A percentile compares a stretch with the other conserved stretches of the same genome.
Conservation (phyloP, 192 early-diverging fungal species). For the Cetraspora pellucida region DNA sequence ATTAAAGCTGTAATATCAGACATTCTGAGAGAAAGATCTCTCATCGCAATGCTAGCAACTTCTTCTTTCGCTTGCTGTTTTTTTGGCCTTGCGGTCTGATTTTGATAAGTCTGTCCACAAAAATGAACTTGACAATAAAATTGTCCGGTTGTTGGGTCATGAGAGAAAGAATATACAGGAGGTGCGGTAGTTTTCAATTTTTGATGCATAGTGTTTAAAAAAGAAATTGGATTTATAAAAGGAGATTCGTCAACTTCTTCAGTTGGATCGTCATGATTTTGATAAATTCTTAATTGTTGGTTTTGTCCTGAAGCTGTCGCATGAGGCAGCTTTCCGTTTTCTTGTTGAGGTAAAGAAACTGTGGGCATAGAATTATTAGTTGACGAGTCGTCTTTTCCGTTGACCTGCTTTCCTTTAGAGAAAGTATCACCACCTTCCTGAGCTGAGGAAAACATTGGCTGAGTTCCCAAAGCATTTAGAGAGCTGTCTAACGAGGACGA, state of each 20-base stretch:
- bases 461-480: too few species aligned
- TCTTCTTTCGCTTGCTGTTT: constrained; percentile 29
- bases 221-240: constrained; percentile 23
- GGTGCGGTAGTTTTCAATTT: constrained; percentile 2
- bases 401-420: too few species aligned
- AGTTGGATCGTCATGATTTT: not conserved
- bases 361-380: too few species aligned
- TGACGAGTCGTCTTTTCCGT: too few species aligned
- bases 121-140: constrained; percentile 24
- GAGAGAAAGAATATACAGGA: constrained; percentile 5
- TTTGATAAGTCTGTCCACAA: constrained; percentile 10
- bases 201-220: constrained; percentile 30
- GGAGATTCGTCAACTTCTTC: not conserved
- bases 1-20: not conserved
- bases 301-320: not conserved
- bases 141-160: constrained; percentile 2
- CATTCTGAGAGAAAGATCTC: not conserved
- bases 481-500: too few species aligned
- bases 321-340: too few species aligned
- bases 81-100: constrained; percentile 2
- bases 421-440: too few species aligned
- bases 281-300: not conserved
- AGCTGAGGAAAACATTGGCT: too few species aligned
- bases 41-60: constrained; percentile 11
- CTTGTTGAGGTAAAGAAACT: too few species aligned